Evolutionary conservation across 1,139 yeast species (phyloP).

Genomic region (Taphrina flavorubra): DNA sequence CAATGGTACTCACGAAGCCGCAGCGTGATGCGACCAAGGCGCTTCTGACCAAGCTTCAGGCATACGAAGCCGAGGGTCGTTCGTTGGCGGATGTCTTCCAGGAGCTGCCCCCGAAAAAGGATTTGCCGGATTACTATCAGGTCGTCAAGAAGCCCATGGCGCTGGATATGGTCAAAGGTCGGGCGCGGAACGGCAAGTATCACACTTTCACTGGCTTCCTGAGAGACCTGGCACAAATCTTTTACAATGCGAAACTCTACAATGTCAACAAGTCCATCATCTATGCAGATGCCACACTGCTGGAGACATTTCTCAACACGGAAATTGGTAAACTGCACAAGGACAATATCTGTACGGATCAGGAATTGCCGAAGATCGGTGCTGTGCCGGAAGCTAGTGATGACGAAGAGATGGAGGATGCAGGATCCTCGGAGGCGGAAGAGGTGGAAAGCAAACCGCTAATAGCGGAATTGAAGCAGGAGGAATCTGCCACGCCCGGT

Average conservation of each 20-base stretch:
- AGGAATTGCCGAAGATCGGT: conserved; percentile 67
- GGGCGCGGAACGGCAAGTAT: conserved; percentile 80
- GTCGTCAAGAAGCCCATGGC: conserved; percentile 74
- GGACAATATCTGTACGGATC: conserved; percentile 54
- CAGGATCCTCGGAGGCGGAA: conserved; percentile 51
- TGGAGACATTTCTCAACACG: conserved; percentile 67
- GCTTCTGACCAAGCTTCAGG: conserved; percentile 18
- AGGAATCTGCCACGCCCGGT: conserved; percentile 40
- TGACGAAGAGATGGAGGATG: conserved; percentile 48
- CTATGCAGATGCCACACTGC: conserved; percentile 70
- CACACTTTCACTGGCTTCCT: conserved; percentile 69
- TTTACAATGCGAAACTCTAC: conserved; percentile 87
- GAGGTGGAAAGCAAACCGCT: conserved; percentile 42
- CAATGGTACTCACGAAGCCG: conserved; percentile 23
- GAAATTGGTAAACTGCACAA: conserved; percentile 61
- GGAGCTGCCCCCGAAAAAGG: conserved; percentile 74
- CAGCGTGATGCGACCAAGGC: conserved; percentile 29
- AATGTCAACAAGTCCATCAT: conserved; percentile 73
- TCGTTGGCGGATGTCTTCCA: conserved; percentile 59
- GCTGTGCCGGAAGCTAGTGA: conserved; percentile 59
- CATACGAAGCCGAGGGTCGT: conserved; percentile 14
- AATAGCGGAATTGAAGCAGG: conserved; percentile 16
- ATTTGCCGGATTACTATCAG: conserved; percentile 70
- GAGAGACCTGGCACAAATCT: conserved; percentile 77
- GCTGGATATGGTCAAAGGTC: conserved; percentile 77